Conservation (phyloP, 352 stramenopile genomes). For the Phytophthora melonis region DNA sequence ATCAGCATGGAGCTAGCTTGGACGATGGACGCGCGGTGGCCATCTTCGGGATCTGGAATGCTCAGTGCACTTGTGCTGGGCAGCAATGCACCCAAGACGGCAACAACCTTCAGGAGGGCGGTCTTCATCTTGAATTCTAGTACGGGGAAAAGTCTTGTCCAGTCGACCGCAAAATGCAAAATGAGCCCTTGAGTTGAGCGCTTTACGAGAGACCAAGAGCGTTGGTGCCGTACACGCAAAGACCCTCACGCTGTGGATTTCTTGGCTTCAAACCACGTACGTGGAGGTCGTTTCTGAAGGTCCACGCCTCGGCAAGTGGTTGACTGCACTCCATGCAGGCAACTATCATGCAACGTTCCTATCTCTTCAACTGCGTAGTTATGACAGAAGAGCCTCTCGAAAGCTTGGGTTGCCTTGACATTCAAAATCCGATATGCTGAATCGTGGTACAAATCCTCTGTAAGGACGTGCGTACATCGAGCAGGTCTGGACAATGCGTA, state of each 20-base stretch:
- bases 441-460: conserved; percentile 23
- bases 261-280: conserved; percentile 24
- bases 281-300: conserved; percentile 2
- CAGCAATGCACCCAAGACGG: conserved; percentile 3
- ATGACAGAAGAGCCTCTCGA: conserved; percentile 16
- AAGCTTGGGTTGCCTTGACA: conserved; percentile 14
- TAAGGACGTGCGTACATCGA: conserved; percentile 23
- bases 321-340: background rate
- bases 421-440: conserved; percentile 18
- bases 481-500: background rate
- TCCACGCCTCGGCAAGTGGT: background rate
- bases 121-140: conserved; percentile 6
- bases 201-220: background rate
- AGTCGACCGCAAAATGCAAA: conserved; percentile 17
- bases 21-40: conserved; percentile 35
- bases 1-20: conserved; percentile 38
- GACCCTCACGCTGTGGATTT: conserved; percentile 14
- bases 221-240: background rate
- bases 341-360: background rate
- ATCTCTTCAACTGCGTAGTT: conserved; percentile 18
- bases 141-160: conserved; percentile 3
- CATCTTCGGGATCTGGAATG: conserved; percentile 31
- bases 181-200: conserved; percentile 7
- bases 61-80: conserved; percentile 18
- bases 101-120: conserved; percentile 4